phyloP scores from a whole-genome alignment of 2,329 filamentous ascomycete species.

The Aspergillus neotritici region DNA sequence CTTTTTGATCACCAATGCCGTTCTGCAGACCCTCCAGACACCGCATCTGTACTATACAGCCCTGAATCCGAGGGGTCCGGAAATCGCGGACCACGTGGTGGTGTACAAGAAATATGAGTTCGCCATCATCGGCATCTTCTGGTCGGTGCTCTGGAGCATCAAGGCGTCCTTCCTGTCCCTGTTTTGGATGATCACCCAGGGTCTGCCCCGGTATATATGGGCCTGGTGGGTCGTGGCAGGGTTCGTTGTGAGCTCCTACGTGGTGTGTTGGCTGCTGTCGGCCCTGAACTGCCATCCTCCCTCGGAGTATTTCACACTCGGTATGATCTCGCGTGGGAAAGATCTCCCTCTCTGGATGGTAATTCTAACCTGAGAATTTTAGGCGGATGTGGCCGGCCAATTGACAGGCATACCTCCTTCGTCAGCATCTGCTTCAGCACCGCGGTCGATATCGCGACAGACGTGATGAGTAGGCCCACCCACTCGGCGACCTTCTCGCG shows the following conservation, averaged over 20 bases:
- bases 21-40: constrained; percentile 16
- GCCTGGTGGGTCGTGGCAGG: constrained; percentile 10
- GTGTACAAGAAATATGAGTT: constrained; percentile 14
- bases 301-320: constrained; percentile 14
- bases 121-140: constrained; percentile 18
- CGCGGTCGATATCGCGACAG: constrained; percentile 18
- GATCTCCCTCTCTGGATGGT: background rate
- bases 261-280: constrained; percentile 16
- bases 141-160: constrained; percentile 17
- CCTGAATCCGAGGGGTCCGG: constrained; percentile 4
- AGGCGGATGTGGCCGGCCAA: constrained; percentile 13
- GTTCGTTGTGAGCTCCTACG: constrained; percentile 10
- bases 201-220: constrained; percentile 13
- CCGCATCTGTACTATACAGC: constrained; percentile 17
- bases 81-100: constrained; percentile 11
- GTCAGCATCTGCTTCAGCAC: constrained; percentile 19
- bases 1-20: constrained; percentile 15
- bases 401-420: constrained; percentile 11
- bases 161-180: constrained; percentile 17
- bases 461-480: constrained; percentile 18
- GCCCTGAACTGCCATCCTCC: constrained; percentile 16
- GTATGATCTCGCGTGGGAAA: background rate
- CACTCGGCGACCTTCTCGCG: background rate
- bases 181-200: constrained; percentile 15
- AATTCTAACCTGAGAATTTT: background rate